phyloP scores from a whole-genome alignment of 2,329 filamentous ascomycete species.

The Fusarium buxicola region DNA sequence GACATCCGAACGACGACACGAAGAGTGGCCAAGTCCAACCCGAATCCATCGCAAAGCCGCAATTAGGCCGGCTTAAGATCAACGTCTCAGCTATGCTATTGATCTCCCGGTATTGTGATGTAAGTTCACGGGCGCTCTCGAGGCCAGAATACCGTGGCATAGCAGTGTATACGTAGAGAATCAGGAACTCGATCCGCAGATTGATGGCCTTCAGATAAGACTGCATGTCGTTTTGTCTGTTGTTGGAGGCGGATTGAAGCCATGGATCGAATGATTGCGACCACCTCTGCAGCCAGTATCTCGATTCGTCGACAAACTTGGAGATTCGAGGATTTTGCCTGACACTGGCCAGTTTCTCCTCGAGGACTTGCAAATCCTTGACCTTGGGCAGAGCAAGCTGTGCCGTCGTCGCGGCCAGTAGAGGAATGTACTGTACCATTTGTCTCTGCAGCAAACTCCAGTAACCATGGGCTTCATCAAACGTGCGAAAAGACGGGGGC shows the following conservation, averaged over 20 bases:
- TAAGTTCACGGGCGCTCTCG: constrained; percentile 52
- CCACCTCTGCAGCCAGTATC: constrained; percentile 57
- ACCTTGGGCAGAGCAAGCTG: constrained; percentile 48
- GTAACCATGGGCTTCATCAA: constrained; percentile 53
- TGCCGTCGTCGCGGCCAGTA: constrained; percentile 49
- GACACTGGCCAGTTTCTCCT: constrained; percentile 48
- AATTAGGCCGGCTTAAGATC: constrained; percentile 50
- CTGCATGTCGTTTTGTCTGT: constrained; percentile 37
- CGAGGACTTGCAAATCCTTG: constrained; percentile 44
- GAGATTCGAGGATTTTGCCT: constrained; percentile 46
- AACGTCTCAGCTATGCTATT: constrained; percentile 53
- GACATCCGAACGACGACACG: constrained; percentile 55
- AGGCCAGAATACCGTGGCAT: constrained; percentile 54
- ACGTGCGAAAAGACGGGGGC: constrained; percentile 47
- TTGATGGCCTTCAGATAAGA: constrained; percentile 54
- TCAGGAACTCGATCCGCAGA: constrained; percentile 57
- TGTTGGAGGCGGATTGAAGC: constrained; percentile 44
- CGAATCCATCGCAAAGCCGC: constrained; percentile 59
- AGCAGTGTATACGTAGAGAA: constrained; percentile 54
- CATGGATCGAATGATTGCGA: constrained; percentile 53
- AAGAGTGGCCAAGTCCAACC: constrained; percentile 60
- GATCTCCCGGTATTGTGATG: constrained; percentile 57
- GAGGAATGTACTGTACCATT: constrained; percentile 53
- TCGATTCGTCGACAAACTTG: constrained; percentile 51
- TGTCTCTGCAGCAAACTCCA: constrained; percentile 54